Conservation (phyloP, 345 rosid genomes). For the Camelina neglecta region DNA sequence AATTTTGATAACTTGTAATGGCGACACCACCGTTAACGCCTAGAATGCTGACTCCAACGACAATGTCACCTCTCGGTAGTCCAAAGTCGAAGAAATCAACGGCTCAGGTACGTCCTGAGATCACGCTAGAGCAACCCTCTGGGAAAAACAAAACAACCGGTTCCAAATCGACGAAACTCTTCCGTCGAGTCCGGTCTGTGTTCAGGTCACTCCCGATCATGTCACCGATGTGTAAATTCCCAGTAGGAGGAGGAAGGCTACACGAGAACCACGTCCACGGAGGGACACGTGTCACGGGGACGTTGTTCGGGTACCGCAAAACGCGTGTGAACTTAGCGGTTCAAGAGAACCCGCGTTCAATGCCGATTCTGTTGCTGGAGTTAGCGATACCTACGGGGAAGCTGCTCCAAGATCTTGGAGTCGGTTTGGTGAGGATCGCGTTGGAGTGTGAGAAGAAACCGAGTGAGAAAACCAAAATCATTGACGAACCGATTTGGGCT, state of each 20-base stretch:
- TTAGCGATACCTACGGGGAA: conserved; percentile 77
- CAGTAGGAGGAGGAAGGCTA: conserved; percentile 47
- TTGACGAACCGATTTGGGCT: conserved; percentile 79
- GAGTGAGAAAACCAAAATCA: conserved; percentile 59
- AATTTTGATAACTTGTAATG: neutral
- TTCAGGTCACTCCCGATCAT: conserved; percentile 69
- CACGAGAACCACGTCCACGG: conserved; percentile 70
- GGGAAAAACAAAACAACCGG: conserved; percentile 34
- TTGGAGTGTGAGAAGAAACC: conserved; percentile 78
- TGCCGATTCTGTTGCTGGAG: conserved; percentile 70
- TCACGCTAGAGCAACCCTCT: conserved; percentile 43
- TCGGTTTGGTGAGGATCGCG: conserved; percentile 75
- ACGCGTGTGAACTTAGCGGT: conserved; percentile 70
- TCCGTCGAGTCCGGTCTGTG: conserved; percentile 64
- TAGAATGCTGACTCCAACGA: conserved; percentile 23
- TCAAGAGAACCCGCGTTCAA: conserved; percentile 69
- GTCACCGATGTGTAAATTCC: conserved; percentile 56
- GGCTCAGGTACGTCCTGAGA: conserved; percentile 37
- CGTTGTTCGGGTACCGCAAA: conserved; percentile 73
- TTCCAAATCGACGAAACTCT: conserved; percentile 45
- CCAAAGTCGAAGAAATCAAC: conserved; percentile 40
- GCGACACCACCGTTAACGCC: conserved; percentile 49
- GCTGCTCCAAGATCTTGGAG: conserved; percentile 73
- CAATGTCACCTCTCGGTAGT: conserved; percentile 43
- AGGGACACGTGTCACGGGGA: conserved; percentile 82